A percentile compares a stretch with the other conserved stretches of the same genome.
Conservation (phyloP, 108 stramenopile species). For the Nitzschia sp. region DNA sequence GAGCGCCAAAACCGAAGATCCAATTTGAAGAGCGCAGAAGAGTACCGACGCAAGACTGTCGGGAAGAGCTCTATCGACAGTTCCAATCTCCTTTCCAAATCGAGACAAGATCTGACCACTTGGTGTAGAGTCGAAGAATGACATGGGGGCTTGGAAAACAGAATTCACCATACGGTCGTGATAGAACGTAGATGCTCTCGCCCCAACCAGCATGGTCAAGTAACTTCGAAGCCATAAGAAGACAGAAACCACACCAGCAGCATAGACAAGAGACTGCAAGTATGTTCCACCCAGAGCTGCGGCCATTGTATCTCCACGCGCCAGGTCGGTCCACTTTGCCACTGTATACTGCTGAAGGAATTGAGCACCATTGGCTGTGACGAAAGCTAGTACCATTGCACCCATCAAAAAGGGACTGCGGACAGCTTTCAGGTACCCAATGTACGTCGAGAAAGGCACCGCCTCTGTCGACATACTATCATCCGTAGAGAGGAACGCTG, state of each 20-base stretch:
- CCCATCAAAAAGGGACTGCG: conserved; percentile 64
- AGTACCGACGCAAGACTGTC: conserved; percentile 69
- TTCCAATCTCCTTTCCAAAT: conserved; percentile 89
- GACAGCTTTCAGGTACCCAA: conserved; percentile 72
- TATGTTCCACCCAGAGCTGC: conserved; percentile 56
- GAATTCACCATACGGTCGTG: conserved; percentile 71
- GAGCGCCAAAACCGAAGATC: conserved; percentile 52
- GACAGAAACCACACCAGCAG: conserved; percentile 69
- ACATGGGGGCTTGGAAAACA: conserved; percentile 87
- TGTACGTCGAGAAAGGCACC: conserved; percentile 69
- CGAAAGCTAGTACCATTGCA: conserved; percentile 58
- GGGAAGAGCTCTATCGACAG: conserved; percentile 68
- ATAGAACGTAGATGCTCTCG: conserved; percentile 61
- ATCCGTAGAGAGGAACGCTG: conserved; percentile 55
- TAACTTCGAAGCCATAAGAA: conserved; percentile 72
- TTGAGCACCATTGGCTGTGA: conserved; percentile 69
- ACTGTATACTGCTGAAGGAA: conserved; percentile 83
- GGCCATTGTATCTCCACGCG: conserved; percentile 42
- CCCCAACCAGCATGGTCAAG: conserved; percentile 66
- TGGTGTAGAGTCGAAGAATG: conserved; percentile 93
- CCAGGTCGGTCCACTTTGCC: conserved; percentile 77
- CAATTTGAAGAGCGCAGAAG: conserved; percentile 75
- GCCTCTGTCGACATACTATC: conserved; percentile 79
- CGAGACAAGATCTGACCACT: conserved; percentile 87
- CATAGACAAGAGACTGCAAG: conserved; percentile 54